Percentiles rank a stretch among this genome's conserved stretches.
Evolutionary conservation across 257 asterid genomes (phyloP).

Genomic region (Nicotiana sylvestris): DNA sequence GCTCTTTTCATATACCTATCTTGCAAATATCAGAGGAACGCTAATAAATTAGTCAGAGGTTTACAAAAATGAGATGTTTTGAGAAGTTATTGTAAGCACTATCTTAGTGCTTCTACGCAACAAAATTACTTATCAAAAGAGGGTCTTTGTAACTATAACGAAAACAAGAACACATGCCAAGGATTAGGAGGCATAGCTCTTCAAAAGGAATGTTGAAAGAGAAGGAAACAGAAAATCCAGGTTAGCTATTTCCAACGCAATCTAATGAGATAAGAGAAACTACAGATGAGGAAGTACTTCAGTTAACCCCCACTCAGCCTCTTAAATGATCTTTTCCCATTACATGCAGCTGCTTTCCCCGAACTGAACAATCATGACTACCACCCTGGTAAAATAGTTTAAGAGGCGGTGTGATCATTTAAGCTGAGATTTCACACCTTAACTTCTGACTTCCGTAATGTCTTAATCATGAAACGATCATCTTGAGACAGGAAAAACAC

Average conservation of each 20-base stretch:
- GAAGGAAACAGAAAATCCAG: background rate
- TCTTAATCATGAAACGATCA: slow-evolving; percentile 95
- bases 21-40: background rate
- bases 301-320: background rate
- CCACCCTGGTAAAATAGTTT: background rate
- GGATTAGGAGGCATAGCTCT: background rate
- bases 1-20: background rate
- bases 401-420: background rate
- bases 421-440: slow-evolving; percentile 52
- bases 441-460: slow-evolving; percentile 89
- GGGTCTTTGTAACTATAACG: background rate
- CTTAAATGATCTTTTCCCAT: background rate
- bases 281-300: background rate
- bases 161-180: background rate
- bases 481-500: slow-evolving; percentile 93
- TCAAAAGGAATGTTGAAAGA: too few species aligned
- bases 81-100: background rate
- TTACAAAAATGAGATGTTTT: background rate
- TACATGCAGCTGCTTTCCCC: background rate
- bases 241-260: background rate
- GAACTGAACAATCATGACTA: background rate
- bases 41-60: background rate
- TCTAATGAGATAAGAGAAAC: background rate
- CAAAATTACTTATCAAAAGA: background rate
- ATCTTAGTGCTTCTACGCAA: background rate